These are phyloP conservation scores for Cadophora sp. DNA, from an alignment of 2,329 filamentous ascomycete species.

Conservation along the genomic window DNA sequence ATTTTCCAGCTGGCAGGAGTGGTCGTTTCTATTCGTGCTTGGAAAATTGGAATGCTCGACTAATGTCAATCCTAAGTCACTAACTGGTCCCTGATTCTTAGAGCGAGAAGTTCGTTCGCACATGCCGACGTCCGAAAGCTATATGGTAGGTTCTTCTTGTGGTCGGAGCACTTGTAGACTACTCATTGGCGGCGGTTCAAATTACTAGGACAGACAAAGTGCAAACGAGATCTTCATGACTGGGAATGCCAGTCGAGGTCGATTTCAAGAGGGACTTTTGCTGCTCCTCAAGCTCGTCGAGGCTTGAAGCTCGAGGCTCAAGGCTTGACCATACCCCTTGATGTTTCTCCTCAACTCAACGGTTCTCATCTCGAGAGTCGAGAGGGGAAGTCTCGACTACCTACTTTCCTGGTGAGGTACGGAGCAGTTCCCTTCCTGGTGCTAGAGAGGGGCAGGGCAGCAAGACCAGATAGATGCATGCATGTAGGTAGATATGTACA, in stretches of 20 bases:
- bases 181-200: not conserved
- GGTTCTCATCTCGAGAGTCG: not conserved
- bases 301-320: not conserved
- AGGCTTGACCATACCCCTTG: not conserved
- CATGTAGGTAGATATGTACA: not conserved
- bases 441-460: conserved; percentile 2
- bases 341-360: not conserved
- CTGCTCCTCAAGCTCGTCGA: not conserved
- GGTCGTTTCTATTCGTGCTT: conserved; percentile 5
- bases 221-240: conserved; percentile 5
- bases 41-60: not conserved
- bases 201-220: conserved; percentile 11
- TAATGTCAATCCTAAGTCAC: not conserved
- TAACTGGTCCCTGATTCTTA: conserved; percentile 6
- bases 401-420: conserved; percentile 13
- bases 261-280: not conserved
- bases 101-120: not conserved
- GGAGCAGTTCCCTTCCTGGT: conserved; percentile 11
- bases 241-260: not conserved
- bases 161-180: not conserved
- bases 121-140: not conserved
- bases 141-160: not conserved
- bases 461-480: not conserved
- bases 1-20: not conserved
- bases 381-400: conserved; percentile 17